Evolutionary conservation across 345 rosid species (phyloP), one percentile per base, ranked within the genome.

Genomic region (Gynandropsis gynandra): DNA sequence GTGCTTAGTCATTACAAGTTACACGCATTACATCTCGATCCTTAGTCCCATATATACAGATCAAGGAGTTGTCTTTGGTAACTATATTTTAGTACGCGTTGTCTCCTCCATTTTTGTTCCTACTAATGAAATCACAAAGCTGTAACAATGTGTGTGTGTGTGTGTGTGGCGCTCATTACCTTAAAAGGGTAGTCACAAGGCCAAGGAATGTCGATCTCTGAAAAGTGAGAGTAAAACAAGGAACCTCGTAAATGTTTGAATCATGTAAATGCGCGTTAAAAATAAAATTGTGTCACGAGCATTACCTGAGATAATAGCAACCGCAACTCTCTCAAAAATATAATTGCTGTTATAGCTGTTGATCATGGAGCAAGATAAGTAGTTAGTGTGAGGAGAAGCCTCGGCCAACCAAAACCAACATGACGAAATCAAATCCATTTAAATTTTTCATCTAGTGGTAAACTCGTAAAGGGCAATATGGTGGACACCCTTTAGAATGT

Each of bases 271-370:
- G 24, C n/a, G n/a, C 41, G 16, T 14, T 38, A 42, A 11, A 27
- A 38, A 39, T 3, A 52, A 52, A 38, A n/a, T 43, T 5, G 35
- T 10, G 48, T 44, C 49, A 20, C 49, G 38, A 3, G 12, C 42
- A 0, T 20, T 67, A 82, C 98, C 95, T 65, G 76, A 67, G 55
- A 58, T 38, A 59, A 52, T 35, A 84, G 70, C 52, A 70, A 32
- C 57, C 67, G 31, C 38, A 74, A 54, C 73, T 84, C 95, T 72
- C 95, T 76, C 14, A 87, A 65, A 63, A 80, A 79, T 65, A 92
- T 43, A 48, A 87, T 17, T 33, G 80, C 69, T 17, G 87, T 79
- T 33, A 92, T 79, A 24, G 78, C 98, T 87, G 85, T 78, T 70
- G 63, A 56, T 43, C 47, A 65, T 42, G 56, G 20, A 70, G 54